These are phyloP conservation scores for Ceratobasidium sp. DNA, from an alignment of 1,284 basidiomycete genomes.

Conservation along the genomic window DNA sequence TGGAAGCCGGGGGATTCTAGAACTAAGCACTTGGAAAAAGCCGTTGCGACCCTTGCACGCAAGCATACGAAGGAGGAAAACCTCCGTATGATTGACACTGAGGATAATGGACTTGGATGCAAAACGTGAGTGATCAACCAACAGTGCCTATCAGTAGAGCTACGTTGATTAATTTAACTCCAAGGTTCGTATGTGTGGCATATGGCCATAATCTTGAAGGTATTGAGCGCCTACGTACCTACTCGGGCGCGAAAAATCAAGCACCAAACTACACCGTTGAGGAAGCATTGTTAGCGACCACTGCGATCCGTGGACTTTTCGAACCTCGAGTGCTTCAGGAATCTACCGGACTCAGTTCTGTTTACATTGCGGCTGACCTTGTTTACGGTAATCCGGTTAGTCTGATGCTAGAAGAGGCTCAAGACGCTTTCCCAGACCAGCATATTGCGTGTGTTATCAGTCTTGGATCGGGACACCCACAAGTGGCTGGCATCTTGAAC, in stretches of 20 bases:
- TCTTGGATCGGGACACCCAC: background rate
- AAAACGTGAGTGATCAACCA: conserved; percentile 8
- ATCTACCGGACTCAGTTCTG: background rate
- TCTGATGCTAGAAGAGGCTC: conserved; percentile 1
- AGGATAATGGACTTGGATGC: background rate
- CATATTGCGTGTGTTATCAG: conserved; percentile 9
- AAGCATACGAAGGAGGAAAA: background rate
- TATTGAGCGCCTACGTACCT: conserved; percentile 13
- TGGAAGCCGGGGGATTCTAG: background rate
- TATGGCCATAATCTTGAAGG: background rate
- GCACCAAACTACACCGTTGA: conserved; percentile 6
- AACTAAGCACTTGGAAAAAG: conserved; percentile 4
- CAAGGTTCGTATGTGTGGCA: conserved; percentile 24
- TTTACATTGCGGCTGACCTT: background rate
- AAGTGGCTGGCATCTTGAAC: background rate
- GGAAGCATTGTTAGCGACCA: conserved; percentile 16
- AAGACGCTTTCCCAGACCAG: background rate
- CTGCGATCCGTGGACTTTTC: background rate
- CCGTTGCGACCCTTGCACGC: background rate
- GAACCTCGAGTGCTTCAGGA: background rate
- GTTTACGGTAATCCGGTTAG: background rate
- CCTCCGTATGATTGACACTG: background rate
- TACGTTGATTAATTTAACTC: background rate
- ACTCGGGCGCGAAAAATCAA: background rate
- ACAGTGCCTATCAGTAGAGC: background rate